phyloP scores from a whole-genome alignment of 192 early-diverging fungal genomes.

The Coemansia umbellata region DNA sequence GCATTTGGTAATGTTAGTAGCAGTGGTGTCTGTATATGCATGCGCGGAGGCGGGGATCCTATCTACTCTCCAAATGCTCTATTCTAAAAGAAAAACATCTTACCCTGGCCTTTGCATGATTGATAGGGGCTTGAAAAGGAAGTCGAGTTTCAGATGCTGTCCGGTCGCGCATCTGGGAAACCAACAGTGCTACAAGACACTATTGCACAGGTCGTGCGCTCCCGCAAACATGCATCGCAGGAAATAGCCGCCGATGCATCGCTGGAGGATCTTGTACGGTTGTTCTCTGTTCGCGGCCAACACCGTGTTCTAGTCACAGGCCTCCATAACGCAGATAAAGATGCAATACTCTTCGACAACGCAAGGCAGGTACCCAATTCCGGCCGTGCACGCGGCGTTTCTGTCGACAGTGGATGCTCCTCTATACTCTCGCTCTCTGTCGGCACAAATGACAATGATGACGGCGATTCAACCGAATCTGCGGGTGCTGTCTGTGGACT shows the following conservation, averaged over 20 bases:
- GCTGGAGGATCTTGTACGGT: slow-evolving; percentile 29
- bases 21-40: too few species aligned
- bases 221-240: slow-evolving; percentile 41
- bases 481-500: slow-evolving; percentile 24
- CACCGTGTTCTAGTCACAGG: slow-evolving; percentile 40
- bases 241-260: slow-evolving; percentile 27
- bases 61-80: too few species aligned
- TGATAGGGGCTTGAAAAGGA: slow-evolving; percentile 36
- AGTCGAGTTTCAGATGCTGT: slow-evolving; percentile 39
- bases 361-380: slow-evolving; percentile 14
- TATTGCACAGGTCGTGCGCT: slow-evolving; percentile 31
- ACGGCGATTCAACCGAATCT: not conserved
- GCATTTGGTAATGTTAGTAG: too few species aligned
- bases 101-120: too few species aligned
- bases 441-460: not conserved
- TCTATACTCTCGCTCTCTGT: not conserved
- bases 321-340: not conserved
- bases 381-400: slow-evolving; percentile 15
- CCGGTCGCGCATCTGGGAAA: slow-evolving; percentile 31
- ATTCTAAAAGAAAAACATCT: too few species aligned
- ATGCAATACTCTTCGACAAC: not conserved
- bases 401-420: slow-evolving; percentile 32
- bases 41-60: too few species aligned
- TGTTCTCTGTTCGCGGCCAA: slow-evolving; percentile 33
- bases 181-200: slow-evolving; percentile 28